These are phyloP conservation scores for Aspergillus clavatus DNA, from an alignment of 2,329 filamentous ascomycete species.

Conservation along the genomic window DNA sequence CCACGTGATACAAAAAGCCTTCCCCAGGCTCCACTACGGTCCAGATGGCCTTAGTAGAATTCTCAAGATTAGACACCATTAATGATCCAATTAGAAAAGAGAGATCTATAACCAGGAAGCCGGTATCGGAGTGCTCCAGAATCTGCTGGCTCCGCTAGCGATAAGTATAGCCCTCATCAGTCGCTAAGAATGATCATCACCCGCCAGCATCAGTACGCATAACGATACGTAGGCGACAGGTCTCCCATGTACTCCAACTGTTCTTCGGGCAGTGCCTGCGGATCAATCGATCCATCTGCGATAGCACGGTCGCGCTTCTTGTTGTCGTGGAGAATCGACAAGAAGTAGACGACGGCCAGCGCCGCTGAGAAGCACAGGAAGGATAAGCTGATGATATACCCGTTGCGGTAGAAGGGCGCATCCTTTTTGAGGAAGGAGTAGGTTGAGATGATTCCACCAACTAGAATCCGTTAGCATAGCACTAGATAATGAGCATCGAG, in stretches of 20 bases:
- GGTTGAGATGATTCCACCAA: conserved; percentile 15
- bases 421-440: conserved; percentile 16
- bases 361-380: conserved; percentile 11
- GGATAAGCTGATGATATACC: conserved; percentile 15
- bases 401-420: conserved; percentile 13
- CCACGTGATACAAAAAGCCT: too few relatives aligned
- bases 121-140: background rate
- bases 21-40: too few relatives aligned
- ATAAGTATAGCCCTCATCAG: too few relatives aligned
- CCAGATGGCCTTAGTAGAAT: too few relatives aligned
- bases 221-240: conserved; percentile 13
- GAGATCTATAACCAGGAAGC: background rate
- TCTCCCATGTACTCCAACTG: conserved; percentile 11
- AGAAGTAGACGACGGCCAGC: conserved; percentile 6
- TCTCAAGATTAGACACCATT: too few relatives aligned
- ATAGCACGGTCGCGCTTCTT: conserved; percentile 6
- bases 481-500: background rate
- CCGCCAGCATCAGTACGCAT: conserved; percentile 10
- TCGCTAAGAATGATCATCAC: too few relatives aligned
- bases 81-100: too few relatives aligned
- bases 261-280: conserved; percentile 1
- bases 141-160: too few relatives aligned
- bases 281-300: background rate
- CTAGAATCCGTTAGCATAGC: background rate
- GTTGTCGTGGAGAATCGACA: conserved; percentile 10